Conservation (phyloP, 768 basidiomycete species). For the Leccinellum albellum region DNA sequence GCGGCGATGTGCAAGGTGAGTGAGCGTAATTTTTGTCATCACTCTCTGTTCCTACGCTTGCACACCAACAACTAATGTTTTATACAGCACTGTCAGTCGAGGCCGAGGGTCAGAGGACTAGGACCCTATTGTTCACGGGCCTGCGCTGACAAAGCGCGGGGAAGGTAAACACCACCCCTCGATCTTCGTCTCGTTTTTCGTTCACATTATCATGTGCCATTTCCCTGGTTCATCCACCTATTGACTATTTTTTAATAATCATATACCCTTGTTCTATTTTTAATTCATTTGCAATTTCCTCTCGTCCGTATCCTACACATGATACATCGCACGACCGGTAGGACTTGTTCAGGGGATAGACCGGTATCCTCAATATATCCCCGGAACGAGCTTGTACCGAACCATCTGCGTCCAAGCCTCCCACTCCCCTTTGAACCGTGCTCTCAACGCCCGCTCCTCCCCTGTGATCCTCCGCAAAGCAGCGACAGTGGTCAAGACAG, state of each 20-base stretch:
- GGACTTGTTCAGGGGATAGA: neutral
- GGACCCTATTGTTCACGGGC: slow-evolving; percentile 25
- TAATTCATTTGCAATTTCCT: neutral
- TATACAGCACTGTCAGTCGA: slow-evolving; percentile 21
- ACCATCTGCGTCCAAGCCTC: slow-evolving; percentile 41
- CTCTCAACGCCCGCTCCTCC: slow-evolving; percentile 12
- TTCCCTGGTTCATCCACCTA: slow-evolving; percentile 6
- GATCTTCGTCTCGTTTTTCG: neutral
- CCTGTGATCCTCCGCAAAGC: slow-evolving; percentile 7
- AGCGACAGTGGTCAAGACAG: slow-evolving; percentile 1
- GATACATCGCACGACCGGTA: neutral
- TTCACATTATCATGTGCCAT: neutral
- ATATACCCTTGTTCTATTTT: neutral
- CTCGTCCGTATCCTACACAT: neutral
- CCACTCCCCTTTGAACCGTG: slow-evolving; percentile 19
- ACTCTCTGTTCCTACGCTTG: neutral
- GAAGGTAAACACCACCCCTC: slow-evolving; percentile 4
- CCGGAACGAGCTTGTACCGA: slow-evolving; percentile 47
- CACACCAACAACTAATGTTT: neutral
- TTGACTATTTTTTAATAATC: neutral
- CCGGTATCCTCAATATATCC: slow-evolving; percentile 34
- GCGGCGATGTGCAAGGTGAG: slow-evolving; percentile 24
- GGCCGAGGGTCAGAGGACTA: slow-evolving; percentile 11
- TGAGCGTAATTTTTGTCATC: neutral
- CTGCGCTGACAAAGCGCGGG: slow-evolving; percentile 20